These are phyloP conservation scores for Nakazawaea molendinolei DNA, from an alignment of 805 yeast species.

Conservation along the genomic window DNA sequence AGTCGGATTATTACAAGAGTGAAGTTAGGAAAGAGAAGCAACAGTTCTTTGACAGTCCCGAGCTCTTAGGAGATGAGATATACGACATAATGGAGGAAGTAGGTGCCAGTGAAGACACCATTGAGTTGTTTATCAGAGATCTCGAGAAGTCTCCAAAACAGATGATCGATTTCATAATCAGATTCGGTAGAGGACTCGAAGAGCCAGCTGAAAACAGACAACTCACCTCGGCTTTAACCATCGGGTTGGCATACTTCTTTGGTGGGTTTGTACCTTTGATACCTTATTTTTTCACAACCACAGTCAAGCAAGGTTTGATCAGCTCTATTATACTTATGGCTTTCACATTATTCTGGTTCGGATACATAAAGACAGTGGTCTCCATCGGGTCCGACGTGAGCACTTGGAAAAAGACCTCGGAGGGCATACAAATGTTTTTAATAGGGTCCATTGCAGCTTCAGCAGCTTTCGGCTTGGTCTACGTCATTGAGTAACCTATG, in stretches of 20 bases:
- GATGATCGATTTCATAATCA: conserved; percentile 80
- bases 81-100: conserved; percentile 76
- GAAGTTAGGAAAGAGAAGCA: conserved; percentile 69
- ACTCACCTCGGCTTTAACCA: conserved; percentile 79
- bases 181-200: conserved; percentile 87
- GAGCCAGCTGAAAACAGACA: conserved; percentile 94
- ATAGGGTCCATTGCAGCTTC: conserved; percentile 98
- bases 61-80: conserved; percentile 64
- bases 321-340: conserved; percentile 76
- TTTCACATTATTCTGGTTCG: conserved; percentile 80
- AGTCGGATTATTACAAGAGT: conserved; percentile 64
- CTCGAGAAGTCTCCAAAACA: conserved; percentile 70
- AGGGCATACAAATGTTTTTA: conserved; percentile 88
- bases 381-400: conserved; percentile 79
- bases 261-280: conserved; percentile 91
- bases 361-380: conserved; percentile 75
- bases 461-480: conserved; percentile 90
- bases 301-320: conserved; percentile 73
- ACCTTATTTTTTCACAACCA: conserved; percentile 79
- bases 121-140: conserved; percentile 67
- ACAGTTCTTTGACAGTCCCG: conserved; percentile 58
- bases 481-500: conserved; percentile 49
- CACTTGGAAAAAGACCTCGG: conserved; percentile 50
- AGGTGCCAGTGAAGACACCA: conserved; percentile 67
- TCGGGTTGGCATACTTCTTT: conserved; percentile 80